These are phyloP conservation scores for Trichoderma erinaceum DNA, from an alignment of 495 filamentous ascomycete genomes.

Conservation along the genomic window DNA sequence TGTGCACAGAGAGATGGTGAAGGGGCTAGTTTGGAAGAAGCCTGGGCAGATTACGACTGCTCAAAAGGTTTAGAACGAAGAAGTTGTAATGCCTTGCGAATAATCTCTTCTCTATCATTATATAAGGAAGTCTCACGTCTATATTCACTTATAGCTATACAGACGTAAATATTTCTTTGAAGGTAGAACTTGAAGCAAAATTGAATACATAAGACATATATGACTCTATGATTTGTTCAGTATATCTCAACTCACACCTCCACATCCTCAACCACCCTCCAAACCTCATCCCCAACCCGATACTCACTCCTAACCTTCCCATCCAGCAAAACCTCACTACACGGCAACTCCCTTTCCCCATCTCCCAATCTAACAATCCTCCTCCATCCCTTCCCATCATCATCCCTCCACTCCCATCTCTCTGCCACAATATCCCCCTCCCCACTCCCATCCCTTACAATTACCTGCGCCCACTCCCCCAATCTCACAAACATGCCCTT, in stretches of 20 bases:
- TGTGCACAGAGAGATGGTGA: too few species aligned
- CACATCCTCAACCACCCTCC: neutral
- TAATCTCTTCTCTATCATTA: too few species aligned
- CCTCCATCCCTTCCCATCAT: neutral
- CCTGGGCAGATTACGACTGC: too few species aligned
- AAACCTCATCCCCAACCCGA: neutral
- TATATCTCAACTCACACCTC: neutral
- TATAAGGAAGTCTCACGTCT: too few species aligned
- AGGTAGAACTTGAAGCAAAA: too few species aligned
- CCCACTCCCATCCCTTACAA: constrained; percentile 33
- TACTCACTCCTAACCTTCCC: neutral
- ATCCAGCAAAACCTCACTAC: neutral
- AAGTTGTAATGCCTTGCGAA: too few species aligned
- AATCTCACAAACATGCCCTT: constrained; percentile 43
- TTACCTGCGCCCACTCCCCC: constrained; percentile 42
- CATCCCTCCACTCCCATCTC: constrained; percentile 36
- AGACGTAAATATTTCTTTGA: too few species aligned
- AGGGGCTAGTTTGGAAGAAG: too few species aligned
- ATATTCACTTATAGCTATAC: too few species aligned
- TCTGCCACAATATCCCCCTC: constrained; percentile 31
- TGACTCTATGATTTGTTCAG: neutral
- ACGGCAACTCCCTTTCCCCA: neutral
- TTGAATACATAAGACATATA: neutral
- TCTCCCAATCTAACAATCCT: constrained; percentile 4
- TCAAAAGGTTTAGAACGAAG: too few species aligned